A percentile compares a stretch with the other conserved stretches of the same genome.
Conservation (phyloP, 1,284 basidiomycete genomes). For the Austroboletus niveus region DNA sequence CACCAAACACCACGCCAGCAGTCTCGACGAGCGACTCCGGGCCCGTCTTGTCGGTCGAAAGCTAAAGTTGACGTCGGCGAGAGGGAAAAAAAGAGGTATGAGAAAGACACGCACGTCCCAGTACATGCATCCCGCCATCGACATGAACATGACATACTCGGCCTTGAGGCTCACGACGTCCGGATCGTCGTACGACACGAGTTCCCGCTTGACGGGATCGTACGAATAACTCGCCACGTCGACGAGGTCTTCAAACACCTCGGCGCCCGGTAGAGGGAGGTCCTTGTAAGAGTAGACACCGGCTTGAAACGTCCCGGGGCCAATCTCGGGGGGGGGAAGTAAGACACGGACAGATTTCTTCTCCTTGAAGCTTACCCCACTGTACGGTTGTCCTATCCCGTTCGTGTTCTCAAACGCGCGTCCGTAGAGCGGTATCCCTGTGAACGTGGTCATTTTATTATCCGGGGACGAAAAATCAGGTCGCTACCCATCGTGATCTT, state of each 20-base stretch:
- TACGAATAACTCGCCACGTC: conserved; percentile 82
- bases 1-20: conserved; percentile 46
- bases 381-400: conserved; percentile 75
- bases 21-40: conserved; percentile 54
- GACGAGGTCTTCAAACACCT: conserved; percentile 68
- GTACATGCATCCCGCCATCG: conserved; percentile 77
- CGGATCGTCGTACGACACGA: conserved; percentile 82
- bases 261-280: conserved; percentile 65
- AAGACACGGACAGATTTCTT: neutral
- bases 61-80: conserved; percentile 28
- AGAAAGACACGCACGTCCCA: conserved; percentile 60
- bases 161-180: conserved; percentile 73
- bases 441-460: neutral
- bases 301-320: conserved; percentile 51
- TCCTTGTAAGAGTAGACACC: conserved; percentile 67
- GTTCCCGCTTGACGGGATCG: conserved; percentile 58
- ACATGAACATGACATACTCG: conserved; percentile 65
- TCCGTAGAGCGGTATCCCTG: conserved; percentile 83
- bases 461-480: neutral
- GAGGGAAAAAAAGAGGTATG: neutral
- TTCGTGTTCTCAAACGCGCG: conserved; percentile 78
- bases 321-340: conserved; percentile 48
- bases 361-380: conserved; percentile 47
- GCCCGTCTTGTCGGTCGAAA: conserved; percentile 64
- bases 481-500: conserved; percentile 78